Base-by-base conservation (phyloP, 441 rosid species). In the Melastoma candidum region DNA sequence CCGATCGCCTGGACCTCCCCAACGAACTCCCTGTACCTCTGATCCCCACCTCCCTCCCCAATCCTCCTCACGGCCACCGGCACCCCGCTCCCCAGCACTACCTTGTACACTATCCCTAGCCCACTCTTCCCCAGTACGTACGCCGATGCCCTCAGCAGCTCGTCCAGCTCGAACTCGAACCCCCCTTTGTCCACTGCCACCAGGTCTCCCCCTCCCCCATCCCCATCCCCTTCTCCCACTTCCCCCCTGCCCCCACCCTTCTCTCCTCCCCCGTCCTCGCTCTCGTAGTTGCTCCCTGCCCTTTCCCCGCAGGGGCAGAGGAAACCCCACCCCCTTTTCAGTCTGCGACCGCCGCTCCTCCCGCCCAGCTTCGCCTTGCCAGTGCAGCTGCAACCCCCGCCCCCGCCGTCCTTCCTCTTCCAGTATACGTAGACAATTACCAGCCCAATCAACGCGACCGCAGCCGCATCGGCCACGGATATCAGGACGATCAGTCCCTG, bases 51-150 rank as follows among this genome's bases (percentile, higher is more conserved):
- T 2, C 95, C 97, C 54, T 92, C 98, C 0, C 97, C 97, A 0
- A 92, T 78, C 53, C 98, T 53, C 72, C 98, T 44, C 11, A 92
- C 98, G 0, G 98, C 95, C 64, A 92, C 97, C 12, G 97, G 95
- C 27, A 78, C 60, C 29, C 97, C 97, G n/a, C 82, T 92, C 2
- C 87, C 95, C 0, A 88, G 89, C 74, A 92, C 97, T 22, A 92
- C 97, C 56, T 88, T 92, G 59, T 92, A 92, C 58, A 92, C 95
- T 11, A 88, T 92, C 70, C 98, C 98, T 24, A 88, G 60, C 63
- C 95, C 95, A 59, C 97, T 88, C 77, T 92, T 92, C 41, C 98
- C 98, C 70, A 88, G 44, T 55, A 92, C 98, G 57, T 92, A 88
- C 7, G 98, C 95, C 11, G 98, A 92, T 43, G 98, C 97, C 69